Evolutionary conservation across 2,329 filamentous ascomycete genomes (phyloP), one percentile per base, ranked within the genome.

Genomic region (Kalmusia sp.): DNA sequence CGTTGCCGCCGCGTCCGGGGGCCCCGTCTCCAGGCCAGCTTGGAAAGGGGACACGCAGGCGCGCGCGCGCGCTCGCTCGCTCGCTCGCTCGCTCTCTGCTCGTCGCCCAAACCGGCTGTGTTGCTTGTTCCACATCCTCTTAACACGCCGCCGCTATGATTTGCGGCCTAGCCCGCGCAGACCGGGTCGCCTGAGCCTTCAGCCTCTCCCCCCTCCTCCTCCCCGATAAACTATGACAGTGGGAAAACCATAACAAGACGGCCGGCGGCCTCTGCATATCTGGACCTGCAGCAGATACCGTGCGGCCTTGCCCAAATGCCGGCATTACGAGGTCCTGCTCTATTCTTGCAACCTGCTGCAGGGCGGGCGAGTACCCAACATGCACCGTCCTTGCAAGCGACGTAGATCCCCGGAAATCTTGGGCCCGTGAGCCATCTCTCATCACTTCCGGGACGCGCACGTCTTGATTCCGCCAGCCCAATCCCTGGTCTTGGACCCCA

Each of bases 171-270:
- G 62, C 61, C 51, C 58, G 48, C 49, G 61, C 61, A 60, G 62
- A 65, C 62, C 69, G 57, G 64, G 64, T 62, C 57, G 51, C 57
- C 67, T 62, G 65, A 64, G 55, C 49, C 49, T 48, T 54, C 61
- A 64, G 62, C 59, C 63, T 63, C 61, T 11, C 17, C 52, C 31
- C 50, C 61, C 63, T 61, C 59, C 63, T 63, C 61, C 17, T 11
- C 52, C 31, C 50, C 52, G 54, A 62, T 61, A 63, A n/a, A 56
- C 66, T 63, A 68, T 69, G 65, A 70, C 66, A 67, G 52, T 38
- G 40, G 31, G 51, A 60, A 63, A 62, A 54, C 60, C 63, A 61
- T 64, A 62, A 66, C 49, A 39, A 22, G 30, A 43, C 55, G 38
- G 60, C 59, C 62, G 55, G 53, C 66, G 44, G 33, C 31, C n/a